These are phyloP conservation scores for Diaporthe nobilis DNA, from an alignment of 2,329 filamentous ascomycete species.

Conservation along the genomic window DNA sequence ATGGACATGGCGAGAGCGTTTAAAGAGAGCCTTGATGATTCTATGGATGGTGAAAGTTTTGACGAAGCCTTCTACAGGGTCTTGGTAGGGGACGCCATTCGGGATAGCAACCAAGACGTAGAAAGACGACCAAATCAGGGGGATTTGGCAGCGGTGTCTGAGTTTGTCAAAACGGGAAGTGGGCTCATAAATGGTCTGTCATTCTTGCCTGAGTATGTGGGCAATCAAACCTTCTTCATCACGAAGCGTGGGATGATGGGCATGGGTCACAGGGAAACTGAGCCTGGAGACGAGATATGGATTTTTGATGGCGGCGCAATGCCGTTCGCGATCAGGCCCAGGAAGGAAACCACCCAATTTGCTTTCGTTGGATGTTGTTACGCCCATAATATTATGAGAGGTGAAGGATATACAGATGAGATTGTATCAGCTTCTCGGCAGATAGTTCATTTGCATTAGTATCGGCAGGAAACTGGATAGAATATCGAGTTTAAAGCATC, in stretches of 20 bases:
- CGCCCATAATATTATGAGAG: neutral
- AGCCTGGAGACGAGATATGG: constrained; percentile 17
- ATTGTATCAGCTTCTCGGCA: neutral
- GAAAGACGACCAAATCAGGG: neutral
- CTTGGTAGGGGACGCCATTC: neutral
- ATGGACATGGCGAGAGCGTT: neutral
- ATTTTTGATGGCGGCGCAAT: neutral
- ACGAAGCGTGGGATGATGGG: constrained; percentile 4
- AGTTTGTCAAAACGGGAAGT: neutral
- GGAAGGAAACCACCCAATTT: neutral
- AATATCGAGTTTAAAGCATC: too few relatives aligned
- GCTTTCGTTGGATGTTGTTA: neutral
- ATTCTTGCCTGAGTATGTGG: neutral
- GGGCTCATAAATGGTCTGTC: neutral
- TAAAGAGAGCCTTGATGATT: neutral
- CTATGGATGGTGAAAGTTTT: neutral
- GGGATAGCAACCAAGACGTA: neutral
- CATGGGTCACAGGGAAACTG: constrained; percentile 11
- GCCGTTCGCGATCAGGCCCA: neutral
- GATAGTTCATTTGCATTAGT: neutral
- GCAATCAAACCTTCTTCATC: constrained; percentile 21
- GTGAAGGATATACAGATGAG: neutral
- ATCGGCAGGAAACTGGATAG: too few relatives aligned
- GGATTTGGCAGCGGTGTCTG: neutral
- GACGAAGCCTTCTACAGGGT: neutral